phyloP scores from a whole-genome alignment of 2,329 filamentous ascomycete genomes.

The Ophiostoma novo-ulmi region DNA sequence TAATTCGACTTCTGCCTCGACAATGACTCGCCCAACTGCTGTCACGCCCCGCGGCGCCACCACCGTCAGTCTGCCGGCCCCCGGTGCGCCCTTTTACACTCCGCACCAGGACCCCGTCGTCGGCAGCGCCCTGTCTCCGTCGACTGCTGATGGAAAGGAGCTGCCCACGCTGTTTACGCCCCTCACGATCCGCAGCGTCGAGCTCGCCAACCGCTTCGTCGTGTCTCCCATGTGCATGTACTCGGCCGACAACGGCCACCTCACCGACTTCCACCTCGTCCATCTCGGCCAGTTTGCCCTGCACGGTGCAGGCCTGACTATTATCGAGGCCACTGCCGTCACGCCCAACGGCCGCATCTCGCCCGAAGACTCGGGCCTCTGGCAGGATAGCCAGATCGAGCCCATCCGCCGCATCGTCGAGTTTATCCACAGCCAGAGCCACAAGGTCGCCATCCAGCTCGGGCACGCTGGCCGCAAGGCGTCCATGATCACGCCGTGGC shows the following conservation, averaged over 20 bases:
- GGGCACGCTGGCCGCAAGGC: constrained; percentile 73
- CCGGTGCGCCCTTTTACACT: constrained; percentile 49
- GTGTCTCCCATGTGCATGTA: constrained; percentile 60
- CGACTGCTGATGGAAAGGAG: constrained; percentile 11
- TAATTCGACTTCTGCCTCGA: background rate
- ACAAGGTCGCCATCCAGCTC: constrained; percentile 74
- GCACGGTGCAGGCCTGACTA: constrained; percentile 66
- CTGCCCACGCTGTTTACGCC: constrained; percentile 53
- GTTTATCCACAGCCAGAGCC: constrained; percentile 72
- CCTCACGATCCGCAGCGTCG: constrained; percentile 49
- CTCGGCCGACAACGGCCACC: constrained; percentile 57
- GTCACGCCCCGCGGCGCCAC: constrained; percentile 19
- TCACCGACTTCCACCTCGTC: constrained; percentile 75
- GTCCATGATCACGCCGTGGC: constrained; percentile 58
- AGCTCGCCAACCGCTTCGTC: constrained; percentile 52
- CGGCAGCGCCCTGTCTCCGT: constrained; percentile 41
- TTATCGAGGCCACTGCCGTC: constrained; percentile 75
- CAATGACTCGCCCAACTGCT: constrained; percentile 18
- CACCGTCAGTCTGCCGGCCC: constrained; percentile 37
- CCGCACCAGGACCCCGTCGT: constrained; percentile 49
- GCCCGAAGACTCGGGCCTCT: constrained; percentile 72
- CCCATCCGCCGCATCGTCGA: constrained; percentile 66
- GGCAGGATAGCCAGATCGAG: constrained; percentile 77
- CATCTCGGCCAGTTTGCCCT: constrained; percentile 75
- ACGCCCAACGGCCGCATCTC: constrained; percentile 74